Percentiles rank a stretch among this genome's conserved stretches.
phyloP scores from a whole-genome alignment of 805 yeast genomes.

The Candida vartiovaarae region DNA sequence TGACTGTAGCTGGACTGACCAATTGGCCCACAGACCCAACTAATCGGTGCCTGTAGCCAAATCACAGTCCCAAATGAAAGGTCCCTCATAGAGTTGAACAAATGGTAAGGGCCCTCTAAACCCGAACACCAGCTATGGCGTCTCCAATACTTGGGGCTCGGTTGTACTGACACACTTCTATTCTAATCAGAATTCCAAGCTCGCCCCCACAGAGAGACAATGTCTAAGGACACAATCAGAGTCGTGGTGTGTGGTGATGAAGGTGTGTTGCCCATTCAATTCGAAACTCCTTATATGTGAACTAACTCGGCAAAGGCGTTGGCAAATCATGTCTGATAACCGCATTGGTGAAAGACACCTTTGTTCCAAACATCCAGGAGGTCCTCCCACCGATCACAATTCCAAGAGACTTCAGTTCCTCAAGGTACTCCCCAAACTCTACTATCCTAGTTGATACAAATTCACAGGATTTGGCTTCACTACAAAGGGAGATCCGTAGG shows the following conservation, averaged over 20 bases:
- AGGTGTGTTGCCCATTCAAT: conserved; percentile 28
- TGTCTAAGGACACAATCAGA: conserved; percentile 50
- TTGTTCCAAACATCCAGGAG: conserved; percentile 68
- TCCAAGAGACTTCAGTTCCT: conserved; percentile 61
- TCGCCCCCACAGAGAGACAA: conserved; percentile 4
- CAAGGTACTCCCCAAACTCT: conserved; percentile 51
- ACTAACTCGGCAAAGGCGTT: conserved; percentile 33
- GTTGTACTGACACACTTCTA: neutral
- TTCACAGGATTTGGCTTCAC: conserved; percentile 48
- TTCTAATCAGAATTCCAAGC: neutral
- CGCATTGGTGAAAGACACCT: conserved; percentile 74
- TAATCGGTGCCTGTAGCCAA: too few species aligned
- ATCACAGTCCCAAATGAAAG: too few species aligned
- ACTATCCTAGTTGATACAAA: conserved; percentile 79
- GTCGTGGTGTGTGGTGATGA: conserved; percentile 95
- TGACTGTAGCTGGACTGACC: too few species aligned
- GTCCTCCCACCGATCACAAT: conserved; percentile 80
- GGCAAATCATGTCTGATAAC: conserved; percentile 80
- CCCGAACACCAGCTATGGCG: too few species aligned
- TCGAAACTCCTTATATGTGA: neutral
- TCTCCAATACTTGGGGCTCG: neutral
- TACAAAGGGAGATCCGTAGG: conserved; percentile 68
- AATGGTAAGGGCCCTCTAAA: too few species aligned
- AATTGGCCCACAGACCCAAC: too few species aligned
- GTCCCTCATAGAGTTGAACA: too few species aligned